Evolutionary conservation across 2,329 filamentous ascomycete species (phyloP), one percentile per base, ranked within the genome.

Genomic region (Fusarium gaditjirri): DNA sequence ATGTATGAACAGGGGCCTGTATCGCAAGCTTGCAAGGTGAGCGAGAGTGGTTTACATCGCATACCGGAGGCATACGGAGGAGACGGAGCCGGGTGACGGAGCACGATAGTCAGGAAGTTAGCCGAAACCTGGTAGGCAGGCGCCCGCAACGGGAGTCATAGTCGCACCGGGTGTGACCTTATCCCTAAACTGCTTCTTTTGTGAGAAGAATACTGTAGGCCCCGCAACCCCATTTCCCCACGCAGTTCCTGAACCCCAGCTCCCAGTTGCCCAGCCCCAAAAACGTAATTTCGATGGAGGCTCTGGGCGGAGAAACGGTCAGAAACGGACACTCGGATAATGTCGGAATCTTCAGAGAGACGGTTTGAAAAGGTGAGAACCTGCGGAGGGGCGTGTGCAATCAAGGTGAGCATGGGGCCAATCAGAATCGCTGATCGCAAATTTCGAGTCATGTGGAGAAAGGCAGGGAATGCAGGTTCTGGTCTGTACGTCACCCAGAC

Each of bases 211-310:
- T 23, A n/a, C n/a, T n/a, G n/a, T n/a, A 46, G 57, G 39, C 71
- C 59, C 70, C 64, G 61, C 61, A 68, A 52, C 63, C 58, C 69
- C 65, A 47, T 65, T 58, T 67, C 70, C 70, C 70, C 70, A 70
- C 66, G 50, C 52, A 50, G 70, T 71, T 68, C 62, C 64, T 70
- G 47, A 49, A 38, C 41, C 73, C 73, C 46, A 33, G 46, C 46
- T 33, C 73, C 73, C 46, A 33, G 46, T 29, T 33, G 46, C 46
- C 61, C 72, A 75, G 73, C 57, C 58, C 60, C 61, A 66, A 65
- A 65, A 76, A 76, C 74, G 74, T 75, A 75, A 74, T 68, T 49
- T 44, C 68, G 67, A 76, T 74, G 72, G 74, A 75, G 72, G 61
- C 66, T 75, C 70, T 73, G 53, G 53, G 62, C 59, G 55, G 62